Evolutionary conservation across 1,284 basidiomycete species (phyloP), one percentile per base, ranked within the genome.

Genomic region (Mycosarcoma mackinlayi): DNA sequence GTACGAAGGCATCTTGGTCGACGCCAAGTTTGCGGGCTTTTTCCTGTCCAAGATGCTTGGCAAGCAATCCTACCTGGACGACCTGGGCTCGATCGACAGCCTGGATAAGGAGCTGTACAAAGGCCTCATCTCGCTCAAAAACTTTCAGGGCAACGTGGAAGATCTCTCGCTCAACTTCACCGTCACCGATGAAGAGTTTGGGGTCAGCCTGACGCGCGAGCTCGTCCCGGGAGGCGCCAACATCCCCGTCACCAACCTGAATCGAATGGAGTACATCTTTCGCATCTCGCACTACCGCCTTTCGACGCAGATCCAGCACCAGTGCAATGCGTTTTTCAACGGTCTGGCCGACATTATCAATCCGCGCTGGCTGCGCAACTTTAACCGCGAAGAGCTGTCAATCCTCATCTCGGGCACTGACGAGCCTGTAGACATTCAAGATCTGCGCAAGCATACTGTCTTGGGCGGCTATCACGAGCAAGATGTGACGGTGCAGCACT

Each of bases 1-100:
- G 76, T 98, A 98, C 81, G 93, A 98, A 54, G 94, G 94, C 3
- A 98, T 98, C 47, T 86, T 99, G 7, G 89, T 96, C n/a, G 93
- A 98, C 75, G 92, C 95, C 5, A 91, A 91, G 1, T 98, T 98
- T 84, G 94, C 96, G 1, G 89, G 89, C 8, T 99, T 98, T 86
- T 98, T 98, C 87, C 86, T 95, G 33, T 89, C 90, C 13, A 94
- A 94, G 55, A 82, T 81, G 78, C 56, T 83, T 11, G 82, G 82
- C 38, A 62, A 60, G 85, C 72, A 81, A 37, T 56, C 68, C 23
- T 81, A 78, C 53, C 60, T 83, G 9, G 52, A 75, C 31, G 79
- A 79, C 35, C 58, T 75, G 14, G 71, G 70, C 19, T 60, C 37
- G 23, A 66, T 75, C 31, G 83, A 85, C 54, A 75, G 78, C 62